phyloP scores from a whole-genome alignment of 2,329 filamentous ascomycete species.

The Xylariaceae sp. region DNA sequence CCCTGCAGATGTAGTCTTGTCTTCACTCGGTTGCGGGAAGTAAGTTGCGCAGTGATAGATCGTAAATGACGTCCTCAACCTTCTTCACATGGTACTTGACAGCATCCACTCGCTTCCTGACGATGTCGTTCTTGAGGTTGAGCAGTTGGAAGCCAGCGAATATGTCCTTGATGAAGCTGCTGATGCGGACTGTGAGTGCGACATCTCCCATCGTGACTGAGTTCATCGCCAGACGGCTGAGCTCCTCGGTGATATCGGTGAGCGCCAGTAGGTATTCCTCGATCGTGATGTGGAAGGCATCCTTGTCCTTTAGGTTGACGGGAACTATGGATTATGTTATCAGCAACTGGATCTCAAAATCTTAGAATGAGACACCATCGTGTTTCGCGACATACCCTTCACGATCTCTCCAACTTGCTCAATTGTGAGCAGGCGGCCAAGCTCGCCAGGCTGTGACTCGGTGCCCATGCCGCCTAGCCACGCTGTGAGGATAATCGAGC shows the following conservation, averaged over 20 bases:
- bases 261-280: conserved; percentile 94
- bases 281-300: conserved; percentile 92
- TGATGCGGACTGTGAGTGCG: conserved; percentile 78
- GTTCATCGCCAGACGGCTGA: conserved; percentile 88
- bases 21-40: conserved; percentile 47
- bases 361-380: background rate
- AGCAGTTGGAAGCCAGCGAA: conserved; percentile 95
- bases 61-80: conserved; percentile 96
- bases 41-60: conserved; percentile 81
- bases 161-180: conserved; percentile 88
- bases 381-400: conserved; percentile 50
- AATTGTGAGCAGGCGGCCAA: conserved; percentile 72
- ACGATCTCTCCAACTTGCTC: conserved; percentile 81
- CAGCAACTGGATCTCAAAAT: background rate
- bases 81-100: conserved; percentile 98
- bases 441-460: conserved; percentile 49
- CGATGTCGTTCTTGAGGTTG: conserved; percentile 92
- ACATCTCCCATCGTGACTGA: conserved; percentile 90
- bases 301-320: conserved; percentile 82
- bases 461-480: conserved; percentile 75
- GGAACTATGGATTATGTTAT: conserved; percentile 57
- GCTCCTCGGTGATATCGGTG: conserved; percentile 83
- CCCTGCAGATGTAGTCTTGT: no score
- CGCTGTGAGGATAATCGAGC: conserved; percentile 53
- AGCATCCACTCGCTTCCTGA: conserved; percentile 83